Conservation (phyloP, 2,329 filamentous ascomycete genomes). For the Volutella citrinella region DNA sequence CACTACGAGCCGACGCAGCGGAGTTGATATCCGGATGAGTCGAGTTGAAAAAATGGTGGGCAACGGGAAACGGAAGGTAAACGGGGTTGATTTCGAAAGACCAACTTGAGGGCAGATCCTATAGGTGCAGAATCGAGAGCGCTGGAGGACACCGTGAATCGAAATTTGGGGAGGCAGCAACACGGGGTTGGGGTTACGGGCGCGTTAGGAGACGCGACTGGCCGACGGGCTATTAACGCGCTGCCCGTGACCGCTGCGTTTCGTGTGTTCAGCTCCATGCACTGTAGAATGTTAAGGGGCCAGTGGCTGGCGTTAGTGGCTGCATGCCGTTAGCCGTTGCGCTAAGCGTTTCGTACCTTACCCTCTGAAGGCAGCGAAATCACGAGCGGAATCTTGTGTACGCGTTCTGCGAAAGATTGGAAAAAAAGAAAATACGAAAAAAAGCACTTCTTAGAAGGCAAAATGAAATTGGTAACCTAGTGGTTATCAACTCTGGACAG, state of each 20-base stretch:
- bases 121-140: not conserved
- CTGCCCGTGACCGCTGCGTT: constrained; percentile 22
- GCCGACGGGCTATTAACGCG: constrained; percentile 17
- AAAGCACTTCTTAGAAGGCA: too few relatives aligned
- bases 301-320: constrained; percentile 15
- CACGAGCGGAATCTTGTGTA: too few relatives aligned
- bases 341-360: too few relatives aligned
- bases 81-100: not conserved
- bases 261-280: too few relatives aligned
- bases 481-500: too few relatives aligned
- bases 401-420: too few relatives aligned
- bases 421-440: too few relatives aligned
- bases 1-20: constrained; percentile 14
- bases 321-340: too few relatives aligned
- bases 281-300: constrained; percentile 1
- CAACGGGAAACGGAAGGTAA: constrained; percentile 1
- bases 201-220: constrained; percentile 20
- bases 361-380: too few relatives aligned
- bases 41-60: constrained; percentile 15
- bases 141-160: constrained; percentile 4
- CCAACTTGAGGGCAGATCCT: not conserved
- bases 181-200: constrained; percentile 14
- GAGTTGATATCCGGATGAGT: constrained; percentile 12
- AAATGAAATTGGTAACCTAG: too few relatives aligned
- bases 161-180: constrained; percentile 13